Evolutionary conservation across 495 filamentous ascomycete genomes (phyloP), one percentile per base, ranked within the genome.

Genomic region (Aspergillus steynii): DNA sequence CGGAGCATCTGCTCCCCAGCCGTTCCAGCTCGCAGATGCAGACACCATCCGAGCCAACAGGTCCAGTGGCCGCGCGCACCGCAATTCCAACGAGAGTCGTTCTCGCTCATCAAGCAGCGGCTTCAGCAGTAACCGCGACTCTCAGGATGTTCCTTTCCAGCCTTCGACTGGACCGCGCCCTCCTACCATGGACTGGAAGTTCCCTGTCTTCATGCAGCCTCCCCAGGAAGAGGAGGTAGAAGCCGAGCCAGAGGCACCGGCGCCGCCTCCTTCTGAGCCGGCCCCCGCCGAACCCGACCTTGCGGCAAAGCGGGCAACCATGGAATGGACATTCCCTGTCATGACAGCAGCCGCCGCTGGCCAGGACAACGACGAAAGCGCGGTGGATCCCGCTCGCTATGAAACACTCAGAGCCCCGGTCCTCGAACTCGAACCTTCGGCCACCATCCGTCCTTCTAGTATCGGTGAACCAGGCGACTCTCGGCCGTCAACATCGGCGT

Each of bases 101-200:
- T 73, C 71, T 3, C 67, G 75, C 14, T 74, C 72, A 0, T 74
- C 68, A 14, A 68, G 63, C 50, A 71, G 73, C 51, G 70, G 64
- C 20, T 56, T 62, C 8, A 69, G 74, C 56, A 69, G 61, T 26
- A 61, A 55, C 25, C 42, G 53, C 9, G 67, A 71, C 20, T 53
- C 61, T 2, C 60, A 74, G 10, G 73, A 74, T 29, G 61, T 71
- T 4, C 60, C 60, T 1, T 80, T 72, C 56, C 67, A 76, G 20
- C 71, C 72, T 4, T 62, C 58, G 7, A 73, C 68, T 9, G 79
- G 72, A 1, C 77, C 79, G 3, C 76, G 78, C 5, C 79, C 78
- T 46, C 76, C 78, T 6, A 81, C 80, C 5, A 80, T 80, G 76
- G 79, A 80, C 54, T 82, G 78, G 78, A 80, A 77, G 32, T 82